phyloP scores from a whole-genome alignment of 805 yeast species.

The Lipomyces yamanashiensis region DNA sequence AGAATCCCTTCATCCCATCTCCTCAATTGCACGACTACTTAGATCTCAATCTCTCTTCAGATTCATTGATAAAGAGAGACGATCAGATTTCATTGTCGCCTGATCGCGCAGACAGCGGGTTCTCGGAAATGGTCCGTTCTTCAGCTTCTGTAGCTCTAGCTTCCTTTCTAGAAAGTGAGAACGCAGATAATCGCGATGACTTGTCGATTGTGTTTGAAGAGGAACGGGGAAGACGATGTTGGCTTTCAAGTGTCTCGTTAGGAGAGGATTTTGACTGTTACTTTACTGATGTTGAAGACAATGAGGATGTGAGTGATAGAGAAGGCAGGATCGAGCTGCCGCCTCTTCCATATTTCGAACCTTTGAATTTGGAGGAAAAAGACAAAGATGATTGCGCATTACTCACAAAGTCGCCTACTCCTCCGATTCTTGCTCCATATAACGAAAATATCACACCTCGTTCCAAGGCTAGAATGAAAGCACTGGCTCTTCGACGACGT shows the following conservation, averaged over 20 bases:
- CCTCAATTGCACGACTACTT: too few species aligned
- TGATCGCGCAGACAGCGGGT: neutral
- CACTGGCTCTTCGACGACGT: constrained; percentile 9
- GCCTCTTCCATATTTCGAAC: constrained; percentile 5
- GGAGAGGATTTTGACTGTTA: neutral
- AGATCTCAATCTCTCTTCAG: neutral
- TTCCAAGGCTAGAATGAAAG: neutral
- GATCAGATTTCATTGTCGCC: neutral
- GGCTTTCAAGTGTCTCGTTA: neutral
- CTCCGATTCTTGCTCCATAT: neutral
- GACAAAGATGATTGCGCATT: neutral
- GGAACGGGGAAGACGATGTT: neutral
- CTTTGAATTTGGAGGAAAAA: neutral
- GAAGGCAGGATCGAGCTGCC: constrained; percentile 6
- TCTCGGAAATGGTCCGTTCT: neutral
- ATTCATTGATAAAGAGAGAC: neutral
- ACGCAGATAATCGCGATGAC: neutral
- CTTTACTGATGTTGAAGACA: neutral
- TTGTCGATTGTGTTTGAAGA: neutral
- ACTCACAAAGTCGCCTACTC: neutral
- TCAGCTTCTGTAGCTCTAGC: neutral
- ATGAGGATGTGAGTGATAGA: neutral
- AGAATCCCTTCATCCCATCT: neutral
- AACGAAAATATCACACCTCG: constrained; percentile 10
- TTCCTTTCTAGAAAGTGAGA: neutral